Conservation (phyloP, 116 monocot genomes). For the Zostera marina region DNA sequence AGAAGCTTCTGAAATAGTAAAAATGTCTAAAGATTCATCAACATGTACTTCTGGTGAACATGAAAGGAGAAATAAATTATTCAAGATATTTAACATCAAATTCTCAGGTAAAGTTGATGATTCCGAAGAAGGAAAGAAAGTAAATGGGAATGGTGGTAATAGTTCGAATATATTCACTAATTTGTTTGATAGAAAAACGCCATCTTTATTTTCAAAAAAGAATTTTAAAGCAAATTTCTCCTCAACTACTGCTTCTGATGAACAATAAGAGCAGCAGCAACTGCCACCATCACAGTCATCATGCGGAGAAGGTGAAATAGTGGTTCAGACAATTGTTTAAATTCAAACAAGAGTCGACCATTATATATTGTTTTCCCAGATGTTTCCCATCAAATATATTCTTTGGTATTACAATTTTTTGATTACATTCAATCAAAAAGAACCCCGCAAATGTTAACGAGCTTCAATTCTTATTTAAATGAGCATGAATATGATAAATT, state of each 20-base stretch:
- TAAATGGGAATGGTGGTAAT: slow-evolving; percentile 24
- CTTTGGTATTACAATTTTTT: no score
- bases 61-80: slow-evolving; percentile 8
- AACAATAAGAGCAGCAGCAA: not conserved
- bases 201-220: slow-evolving; percentile 34
- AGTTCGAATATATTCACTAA: slow-evolving; percentile 17
- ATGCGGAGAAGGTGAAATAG: no score
- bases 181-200: slow-evolving; percentile 35
- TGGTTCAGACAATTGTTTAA: no score
- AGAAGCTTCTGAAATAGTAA: slow-evolving; percentile 19
- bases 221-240: slow-evolving; percentile 9
- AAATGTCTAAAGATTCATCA: slow-evolving; percentile 22
- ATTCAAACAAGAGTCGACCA: no score
- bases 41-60: not conserved
- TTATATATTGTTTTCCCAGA: no score
- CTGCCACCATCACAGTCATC: no score
- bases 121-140: slow-evolving; percentile 30
- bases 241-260: not conserved
- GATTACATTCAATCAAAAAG: no score
- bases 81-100: slow-evolving; percentile 26
- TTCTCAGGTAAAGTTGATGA: slow-evolving; percentile 28
- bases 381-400: no score
- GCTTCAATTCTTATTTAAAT: no score
- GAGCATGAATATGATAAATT: no score
- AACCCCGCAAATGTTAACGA: no score